Evolutionary conservation across 2,329 filamentous ascomycete species (phyloP), one percentile per base, ranked within the genome.

Genomic region (Trichoderma arundinaceum): DNA sequence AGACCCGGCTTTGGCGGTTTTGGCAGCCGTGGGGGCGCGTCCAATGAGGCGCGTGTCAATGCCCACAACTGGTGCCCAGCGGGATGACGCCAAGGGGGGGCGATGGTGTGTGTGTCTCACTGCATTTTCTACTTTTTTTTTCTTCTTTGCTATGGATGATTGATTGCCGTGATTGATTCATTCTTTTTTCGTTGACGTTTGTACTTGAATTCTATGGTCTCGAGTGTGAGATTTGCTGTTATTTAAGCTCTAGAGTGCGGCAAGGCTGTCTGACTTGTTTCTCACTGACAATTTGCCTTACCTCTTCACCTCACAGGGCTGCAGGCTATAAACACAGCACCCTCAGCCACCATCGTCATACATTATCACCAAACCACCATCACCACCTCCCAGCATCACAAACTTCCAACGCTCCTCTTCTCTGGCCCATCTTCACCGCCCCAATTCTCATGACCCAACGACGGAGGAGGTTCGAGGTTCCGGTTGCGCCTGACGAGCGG

Each of bases 381-480:
- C 15, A 17, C 22, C 38, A 32, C 59, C 33, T 22, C 32, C 22
- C 19, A 48, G 17, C 10, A 5, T 32, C 49, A 3, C 64, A 43
- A 52, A 28, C 9, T 17, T 17, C 9, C 28, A 8, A 17, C 22
- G 4, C 35, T 17, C 19, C 32, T 8, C 28, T 19, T 43, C n/a
- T 52, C 38, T 33, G 3, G 19, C 48, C 22, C 22, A 17, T 15
- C 17, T 9, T 28, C 28, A 8, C 6, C 43, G 19, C 12, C 19
- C 15, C 32, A 33, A 48, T 54, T 67, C 70, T 69, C 64, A 71
- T 72, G 69, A 58, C 68, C 57, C 68, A 67, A 64, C 70, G 69
- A 43, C 66, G 67, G 62, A 72, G 74, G 71, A 76, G 68, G 68
- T 76, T 78, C 67, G 73, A 69, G 46, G 69, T 78, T 65, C 69